Conservation (phyloP, 2,329 filamentous ascomycete genomes). For the Pseudogymnoascus sp. region DNA sequence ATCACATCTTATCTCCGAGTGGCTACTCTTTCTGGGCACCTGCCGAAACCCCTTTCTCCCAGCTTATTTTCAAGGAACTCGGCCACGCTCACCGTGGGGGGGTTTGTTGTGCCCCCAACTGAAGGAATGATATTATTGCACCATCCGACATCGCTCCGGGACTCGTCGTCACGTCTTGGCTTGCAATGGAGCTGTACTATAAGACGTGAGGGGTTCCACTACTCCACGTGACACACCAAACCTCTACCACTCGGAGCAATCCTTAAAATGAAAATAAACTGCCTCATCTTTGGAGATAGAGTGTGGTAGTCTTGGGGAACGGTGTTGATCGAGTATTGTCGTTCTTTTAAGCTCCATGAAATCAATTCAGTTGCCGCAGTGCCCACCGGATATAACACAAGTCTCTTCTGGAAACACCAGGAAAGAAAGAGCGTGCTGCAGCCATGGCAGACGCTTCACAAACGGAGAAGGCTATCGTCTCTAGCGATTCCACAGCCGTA, state of each 20-base stretch:
- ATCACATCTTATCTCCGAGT: conserved; percentile 4
- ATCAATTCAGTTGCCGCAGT: background rate
- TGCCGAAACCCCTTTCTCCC: background rate
- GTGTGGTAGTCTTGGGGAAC: background rate
- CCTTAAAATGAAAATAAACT: background rate
- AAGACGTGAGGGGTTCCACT: background rate
- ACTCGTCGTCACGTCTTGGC: background rate
- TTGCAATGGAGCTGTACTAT: background rate
- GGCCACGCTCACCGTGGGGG: background rate
- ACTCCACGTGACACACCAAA: background rate
- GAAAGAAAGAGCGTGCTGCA: background rate
- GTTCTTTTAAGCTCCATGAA: background rate
- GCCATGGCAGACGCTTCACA: background rate
- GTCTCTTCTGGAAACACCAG: background rate
- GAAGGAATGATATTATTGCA: background rate
- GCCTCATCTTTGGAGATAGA: background rate
- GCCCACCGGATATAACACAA: background rate
- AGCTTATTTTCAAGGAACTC: background rate
- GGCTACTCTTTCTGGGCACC: background rate
- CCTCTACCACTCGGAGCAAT: background rate
- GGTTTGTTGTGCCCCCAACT: background rate
- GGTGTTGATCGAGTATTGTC: background rate
- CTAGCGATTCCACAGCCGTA: background rate
- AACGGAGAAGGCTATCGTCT: background rate
- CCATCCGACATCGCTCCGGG: background rate